Percentiles rank a stretch among this genome's conserved stretches.
These are phyloP conservation scores for Mallotus japonicus DNA, from an alignment of 441 rosid species.

Conservation along the genomic window DNA sequence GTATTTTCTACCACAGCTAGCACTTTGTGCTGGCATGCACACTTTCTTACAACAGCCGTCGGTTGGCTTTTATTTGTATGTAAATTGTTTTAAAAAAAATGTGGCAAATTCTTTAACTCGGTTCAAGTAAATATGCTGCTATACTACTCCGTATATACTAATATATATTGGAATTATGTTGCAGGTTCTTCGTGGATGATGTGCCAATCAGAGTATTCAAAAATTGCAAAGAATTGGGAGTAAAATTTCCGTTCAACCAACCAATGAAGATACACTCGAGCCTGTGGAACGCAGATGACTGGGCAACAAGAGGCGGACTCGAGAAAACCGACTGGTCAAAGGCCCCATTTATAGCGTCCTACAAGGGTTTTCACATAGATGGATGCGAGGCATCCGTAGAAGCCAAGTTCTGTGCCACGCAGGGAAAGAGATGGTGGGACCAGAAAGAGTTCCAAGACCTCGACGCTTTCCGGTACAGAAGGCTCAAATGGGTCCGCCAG, in stretches of 20 bases:
- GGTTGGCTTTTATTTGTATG: no score
- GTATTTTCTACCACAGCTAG: no score
- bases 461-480: slow-evolving; percentile 52
- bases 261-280: slow-evolving; percentile 79
- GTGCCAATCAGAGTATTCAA: slow-evolving; percentile 73
- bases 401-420: slow-evolving; percentile 61
- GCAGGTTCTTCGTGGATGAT: slow-evolving; percentile 66
- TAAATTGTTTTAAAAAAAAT: no score
- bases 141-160: no score
- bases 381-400: slow-evolving; percentile 74
- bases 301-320: slow-evolving; percentile 83
- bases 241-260: slow-evolving; percentile 69
- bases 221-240: slow-evolving; percentile 69
- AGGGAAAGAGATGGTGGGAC: slow-evolving; percentile 83
- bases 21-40: no score
- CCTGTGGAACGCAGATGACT: slow-evolving; percentile 80
- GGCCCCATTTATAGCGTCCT: slow-evolving; percentile 69
- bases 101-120: no score
- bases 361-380: slow-evolving; percentile 65
- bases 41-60: no score
- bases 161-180: no score
- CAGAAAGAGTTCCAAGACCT: no score
- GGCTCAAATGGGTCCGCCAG: slow-evolving; percentile 59
- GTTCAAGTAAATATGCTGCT: no score
- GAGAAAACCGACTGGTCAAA: slow-evolving; percentile 84